Evolutionary conservation across 768 basidiomycete species (phyloP).

Genomic region (Macrolepiota dolichaula): DNA sequence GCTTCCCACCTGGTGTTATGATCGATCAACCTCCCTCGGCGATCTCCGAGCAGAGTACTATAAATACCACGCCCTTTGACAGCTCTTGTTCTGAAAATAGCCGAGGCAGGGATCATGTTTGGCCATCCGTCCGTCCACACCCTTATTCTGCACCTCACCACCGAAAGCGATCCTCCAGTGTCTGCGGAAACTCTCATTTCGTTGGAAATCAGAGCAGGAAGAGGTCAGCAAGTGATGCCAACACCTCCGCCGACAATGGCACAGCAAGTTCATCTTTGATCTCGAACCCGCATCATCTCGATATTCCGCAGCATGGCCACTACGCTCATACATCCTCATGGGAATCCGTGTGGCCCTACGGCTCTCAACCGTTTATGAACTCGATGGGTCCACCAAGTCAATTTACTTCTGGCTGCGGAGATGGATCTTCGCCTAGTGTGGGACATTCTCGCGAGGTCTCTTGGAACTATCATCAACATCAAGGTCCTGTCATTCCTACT

Average conservation of each 20-base stretch:
- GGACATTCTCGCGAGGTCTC: background rate
- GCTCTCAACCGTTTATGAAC: background rate
- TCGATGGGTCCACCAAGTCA: no score
- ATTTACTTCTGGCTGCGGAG: no score
- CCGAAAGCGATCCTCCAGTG: conserved; percentile 2
- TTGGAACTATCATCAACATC: background rate
- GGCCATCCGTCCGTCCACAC: background rate
- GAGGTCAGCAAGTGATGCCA: conserved; percentile 1
- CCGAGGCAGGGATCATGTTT: background rate
- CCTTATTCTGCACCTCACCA: background rate
- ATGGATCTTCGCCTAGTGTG: background rate
- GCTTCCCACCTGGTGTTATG: background rate
- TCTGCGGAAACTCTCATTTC: background rate
- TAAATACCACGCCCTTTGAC: conserved; percentile 3
- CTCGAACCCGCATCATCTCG: background rate
- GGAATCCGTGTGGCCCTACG: background rate
- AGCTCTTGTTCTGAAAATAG: background rate
- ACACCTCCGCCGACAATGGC: background rate
- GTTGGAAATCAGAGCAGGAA: background rate
- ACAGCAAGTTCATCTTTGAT: background rate
- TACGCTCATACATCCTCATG: background rate
- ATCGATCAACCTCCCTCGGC: background rate
- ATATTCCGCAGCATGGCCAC: background rate
- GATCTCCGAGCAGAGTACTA: conserved; percentile 5
- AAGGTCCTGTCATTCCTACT: background rate